Percentiles rank a stretch among this genome's conserved stretches.
Evolutionary conservation across 805 yeast genomes (phyloP).

Genomic region (Candida coleopterorum): DNA sequence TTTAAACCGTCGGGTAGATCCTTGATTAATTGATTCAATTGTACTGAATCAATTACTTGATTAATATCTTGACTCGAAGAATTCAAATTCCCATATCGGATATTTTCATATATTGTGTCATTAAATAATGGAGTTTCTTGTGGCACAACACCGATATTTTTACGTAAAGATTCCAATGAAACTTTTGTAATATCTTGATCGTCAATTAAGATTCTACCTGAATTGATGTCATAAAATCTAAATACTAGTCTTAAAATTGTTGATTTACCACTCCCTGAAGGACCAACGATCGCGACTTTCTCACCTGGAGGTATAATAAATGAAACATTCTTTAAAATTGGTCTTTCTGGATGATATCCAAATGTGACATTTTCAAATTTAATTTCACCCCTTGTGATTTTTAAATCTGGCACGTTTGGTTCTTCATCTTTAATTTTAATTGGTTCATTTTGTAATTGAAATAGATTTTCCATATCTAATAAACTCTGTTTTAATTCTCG

Average conservation of each 20-base stretch:
- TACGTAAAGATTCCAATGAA: slow-evolving; percentile 69
- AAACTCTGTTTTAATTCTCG: slow-evolving; percentile 90
- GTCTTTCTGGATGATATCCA: slow-evolving; percentile 86
- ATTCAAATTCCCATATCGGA: slow-evolving; percentile 74
- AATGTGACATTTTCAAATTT: slow-evolving; percentile 86
- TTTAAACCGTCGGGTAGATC: slow-evolving; percentile 80
- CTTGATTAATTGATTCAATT: slow-evolving; percentile 54
- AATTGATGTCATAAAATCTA: slow-evolving; percentile 79
- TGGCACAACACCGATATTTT: slow-evolving; percentile 85
- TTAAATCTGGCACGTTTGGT: slow-evolving; percentile 58
- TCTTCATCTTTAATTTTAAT: slow-evolving; percentile 60
- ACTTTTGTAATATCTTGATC: slow-evolving; percentile 82
- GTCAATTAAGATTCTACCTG: slow-evolving; percentile 77
- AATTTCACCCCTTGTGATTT: slow-evolving; percentile 63
- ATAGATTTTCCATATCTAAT: slow-evolving; percentile 92
- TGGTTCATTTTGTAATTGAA: slow-evolving; percentile 74
- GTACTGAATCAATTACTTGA: slow-evolving; percentile 63
- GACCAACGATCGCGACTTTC: slow-evolving; percentile 93
- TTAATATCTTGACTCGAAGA: slow-evolving; percentile 72
- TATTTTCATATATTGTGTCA: slow-evolving; percentile 82
- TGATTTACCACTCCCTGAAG: slow-evolving; percentile 94
- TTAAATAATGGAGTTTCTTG: slow-evolving; percentile 96
- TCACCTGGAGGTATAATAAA: slow-evolving; percentile 88
- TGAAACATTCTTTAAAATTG: slow-evolving; percentile 73
- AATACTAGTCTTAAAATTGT: slow-evolving; percentile 80